Evolutionary conservation across 305 asterid species (phyloP).

Genomic region (Caryopteris hybrid): DNA sequence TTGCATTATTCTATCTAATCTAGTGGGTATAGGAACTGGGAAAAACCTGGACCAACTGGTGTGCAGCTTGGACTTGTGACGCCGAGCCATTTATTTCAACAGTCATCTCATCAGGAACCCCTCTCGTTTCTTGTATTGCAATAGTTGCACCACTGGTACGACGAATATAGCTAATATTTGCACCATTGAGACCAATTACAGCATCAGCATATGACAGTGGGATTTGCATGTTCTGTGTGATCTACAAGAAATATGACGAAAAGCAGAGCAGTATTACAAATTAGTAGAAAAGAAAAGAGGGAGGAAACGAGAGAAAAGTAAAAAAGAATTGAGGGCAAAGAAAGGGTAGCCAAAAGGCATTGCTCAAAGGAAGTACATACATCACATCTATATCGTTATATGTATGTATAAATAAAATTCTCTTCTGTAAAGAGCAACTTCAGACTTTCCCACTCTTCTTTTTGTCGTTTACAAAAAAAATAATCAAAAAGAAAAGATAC

Average conservation of each 20-base stretch:
- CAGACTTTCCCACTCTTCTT: no score
- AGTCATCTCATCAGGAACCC: slow-evolving; percentile 79
- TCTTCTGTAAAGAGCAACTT: no score
- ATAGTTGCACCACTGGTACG: slow-evolving; percentile 88
- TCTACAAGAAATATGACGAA: slow-evolving; percentile 31
- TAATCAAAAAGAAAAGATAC: no score
- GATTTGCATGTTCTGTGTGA: slow-evolving; percentile 72
- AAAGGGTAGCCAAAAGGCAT: neutral
- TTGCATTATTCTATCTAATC: neutral
- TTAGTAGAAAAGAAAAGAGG: neutral
- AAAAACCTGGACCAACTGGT: slow-evolving; percentile 78
- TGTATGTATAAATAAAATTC: no score
- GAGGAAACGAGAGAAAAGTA: neutral
- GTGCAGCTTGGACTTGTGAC: slow-evolving; percentile 78
- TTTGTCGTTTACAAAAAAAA: no score
- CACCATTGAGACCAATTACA: slow-evolving; percentile 71
- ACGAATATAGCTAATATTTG: slow-evolving; percentile 78
- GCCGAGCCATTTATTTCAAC: slow-evolving; percentile 84
- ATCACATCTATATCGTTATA: no score
- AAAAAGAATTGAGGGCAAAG: no score
- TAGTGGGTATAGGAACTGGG: neutral
- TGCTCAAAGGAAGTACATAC: neutral
- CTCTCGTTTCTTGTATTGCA: slow-evolving; percentile 73
- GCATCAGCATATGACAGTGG: slow-evolving; percentile 77
- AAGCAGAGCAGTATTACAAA: slow-evolving; percentile 6